Conservation (phyloP, 768 basidiomycete genomes). For the Termitomyces sp. region DNA sequence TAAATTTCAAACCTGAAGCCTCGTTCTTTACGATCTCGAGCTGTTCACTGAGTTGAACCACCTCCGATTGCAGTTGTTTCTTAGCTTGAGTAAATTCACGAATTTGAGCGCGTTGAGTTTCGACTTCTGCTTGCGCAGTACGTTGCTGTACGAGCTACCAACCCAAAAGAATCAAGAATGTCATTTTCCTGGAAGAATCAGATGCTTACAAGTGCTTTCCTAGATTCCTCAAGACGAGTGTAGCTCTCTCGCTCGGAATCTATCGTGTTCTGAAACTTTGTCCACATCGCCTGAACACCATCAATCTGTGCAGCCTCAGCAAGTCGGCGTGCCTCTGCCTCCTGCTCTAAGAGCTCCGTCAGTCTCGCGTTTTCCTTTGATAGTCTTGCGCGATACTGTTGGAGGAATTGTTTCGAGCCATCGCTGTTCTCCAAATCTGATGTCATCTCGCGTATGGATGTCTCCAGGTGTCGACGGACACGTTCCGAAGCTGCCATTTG, state of each 20-base stretch:
- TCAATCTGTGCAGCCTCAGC: slow-evolving; percentile 62
- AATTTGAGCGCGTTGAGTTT: slow-evolving; percentile 59
- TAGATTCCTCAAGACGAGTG: slow-evolving; percentile 62
- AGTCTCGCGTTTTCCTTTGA: slow-evolving; percentile 55
- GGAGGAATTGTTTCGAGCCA: slow-evolving; percentile 61
- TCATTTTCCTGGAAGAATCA: neutral
- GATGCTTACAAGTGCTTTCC: slow-evolving; percentile 58
- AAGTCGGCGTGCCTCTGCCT: slow-evolving; percentile 57
- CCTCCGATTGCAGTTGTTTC: slow-evolving; percentile 56
- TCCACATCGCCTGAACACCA: slow-evolving; percentile 64
- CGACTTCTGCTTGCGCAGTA: slow-evolving; percentile 59
- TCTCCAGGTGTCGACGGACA: slow-evolving; percentile 61
- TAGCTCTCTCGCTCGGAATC: slow-evolving; percentile 60
- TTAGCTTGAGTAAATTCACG: slow-evolving; percentile 55
- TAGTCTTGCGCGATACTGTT: slow-evolving; percentile 52
- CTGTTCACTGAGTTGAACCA: slow-evolving; percentile 49
- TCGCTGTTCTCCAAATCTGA: slow-evolving; percentile 61
- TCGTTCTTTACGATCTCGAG: slow-evolving; percentile 60
- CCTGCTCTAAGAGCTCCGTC: slow-evolving; percentile 55
- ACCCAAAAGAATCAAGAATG: neutral
- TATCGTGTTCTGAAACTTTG: slow-evolving; percentile 59
- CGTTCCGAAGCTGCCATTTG: slow-evolving; percentile 68
- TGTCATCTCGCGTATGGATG: slow-evolving; percentile 55
- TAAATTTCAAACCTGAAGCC: slow-evolving; percentile 43
- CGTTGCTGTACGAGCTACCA: slow-evolving; percentile 63